Percentiles rank a stretch among this genome's conserved stretches.
Evolutionary conservation across 352 stramenopile species (phyloP).

Genomic region (Phytophthora niederhauseri): DNA sequence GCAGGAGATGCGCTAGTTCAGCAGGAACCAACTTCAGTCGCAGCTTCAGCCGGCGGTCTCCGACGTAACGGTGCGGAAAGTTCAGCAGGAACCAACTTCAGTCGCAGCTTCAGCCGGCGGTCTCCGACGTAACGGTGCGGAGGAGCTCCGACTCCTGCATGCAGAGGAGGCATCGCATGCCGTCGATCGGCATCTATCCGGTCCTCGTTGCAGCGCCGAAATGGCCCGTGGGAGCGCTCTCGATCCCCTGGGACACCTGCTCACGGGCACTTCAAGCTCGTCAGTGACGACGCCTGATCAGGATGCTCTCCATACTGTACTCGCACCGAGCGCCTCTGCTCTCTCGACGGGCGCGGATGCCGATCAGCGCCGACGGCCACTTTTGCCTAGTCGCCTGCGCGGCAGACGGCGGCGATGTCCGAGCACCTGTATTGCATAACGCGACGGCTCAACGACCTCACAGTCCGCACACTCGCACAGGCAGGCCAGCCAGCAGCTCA

Average conservation of each 20-base stretch:
- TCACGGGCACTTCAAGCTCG: slow-evolving; percentile 19
- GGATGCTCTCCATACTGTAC: slow-evolving; percentile 4
- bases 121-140: slow-evolving; percentile 10
- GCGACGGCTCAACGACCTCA: neutral
- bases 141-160: neutral
- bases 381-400: neutral
- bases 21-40: neutral
- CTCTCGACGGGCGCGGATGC: slow-evolving; percentile 7
- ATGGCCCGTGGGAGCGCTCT: slow-evolving; percentile 9
- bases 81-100: neutral
- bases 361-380: slow-evolving; percentile 7
- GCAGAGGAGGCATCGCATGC: neutral
- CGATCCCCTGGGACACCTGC: slow-evolving; percentile 10
- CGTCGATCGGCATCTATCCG: slow-evolving; percentile 1
- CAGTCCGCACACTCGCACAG: neutral
- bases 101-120: neutral
- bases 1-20: neutral
- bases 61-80: slow-evolving; percentile 4
- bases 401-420: neutral
- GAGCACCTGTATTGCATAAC: neutral
- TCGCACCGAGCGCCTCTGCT: neutral
- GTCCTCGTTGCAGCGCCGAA: slow-evolving; percentile 10
- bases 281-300: slow-evolving; percentile 1
- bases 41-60: slow-evolving; percentile 9
- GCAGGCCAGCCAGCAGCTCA: neutral